Percentiles rank a stretch among this genome's conserved stretches.
Conservation (phyloP, 2,329 filamentous ascomycete species). For the Claviceps sp. region DNA sequence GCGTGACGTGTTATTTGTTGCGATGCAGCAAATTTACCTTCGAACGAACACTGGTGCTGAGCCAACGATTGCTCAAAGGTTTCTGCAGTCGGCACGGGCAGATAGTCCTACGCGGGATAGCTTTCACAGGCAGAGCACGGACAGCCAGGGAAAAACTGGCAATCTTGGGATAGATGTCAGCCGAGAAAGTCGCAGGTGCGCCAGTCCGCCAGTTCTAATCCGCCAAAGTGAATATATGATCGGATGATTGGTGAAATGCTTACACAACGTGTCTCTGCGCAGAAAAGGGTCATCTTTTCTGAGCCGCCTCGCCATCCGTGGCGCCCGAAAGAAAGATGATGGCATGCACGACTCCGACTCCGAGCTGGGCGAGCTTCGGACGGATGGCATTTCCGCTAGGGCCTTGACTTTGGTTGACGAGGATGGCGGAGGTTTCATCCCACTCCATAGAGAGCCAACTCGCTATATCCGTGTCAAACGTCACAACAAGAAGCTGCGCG, state of each 20-base stretch:
- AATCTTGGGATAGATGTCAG: slow-evolving; percentile 27
- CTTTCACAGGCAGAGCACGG: slow-evolving; percentile 26
- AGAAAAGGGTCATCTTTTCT: slow-evolving; percentile 87
- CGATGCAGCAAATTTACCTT: slow-evolving; percentile 25
- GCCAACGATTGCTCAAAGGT: slow-evolving; percentile 38
- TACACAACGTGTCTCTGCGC: slow-evolving; percentile 5
- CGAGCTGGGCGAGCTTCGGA: slow-evolving; percentile 53
- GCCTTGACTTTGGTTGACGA: slow-evolving; percentile 68
- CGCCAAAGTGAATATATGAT: not conserved
- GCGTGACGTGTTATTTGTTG: not conserved
- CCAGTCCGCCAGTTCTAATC: not conserved
- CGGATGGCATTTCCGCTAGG: slow-evolving; percentile 69
- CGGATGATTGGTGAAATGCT: not conserved
- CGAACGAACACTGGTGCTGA: slow-evolving; percentile 23
- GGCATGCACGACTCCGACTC: slow-evolving; percentile 51
- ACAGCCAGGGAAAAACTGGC: slow-evolving; percentile 24
- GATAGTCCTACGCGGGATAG: slow-evolving; percentile 36
- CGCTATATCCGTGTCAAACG: slow-evolving; percentile 78
- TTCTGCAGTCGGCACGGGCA: slow-evolving; percentile 37
- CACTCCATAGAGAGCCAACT: slow-evolving; percentile 76
- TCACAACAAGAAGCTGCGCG: slow-evolving; percentile 65
- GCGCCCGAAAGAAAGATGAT: slow-evolving; percentile 59
- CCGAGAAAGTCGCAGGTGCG: slow-evolving; percentile 51
- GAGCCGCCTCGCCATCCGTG: slow-evolving; percentile 61
- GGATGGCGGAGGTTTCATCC: slow-evolving; percentile 58